phyloP scores from a whole-genome alignment of 257 asterid genomes.

The Solanum pimpinellifolium region DNA sequence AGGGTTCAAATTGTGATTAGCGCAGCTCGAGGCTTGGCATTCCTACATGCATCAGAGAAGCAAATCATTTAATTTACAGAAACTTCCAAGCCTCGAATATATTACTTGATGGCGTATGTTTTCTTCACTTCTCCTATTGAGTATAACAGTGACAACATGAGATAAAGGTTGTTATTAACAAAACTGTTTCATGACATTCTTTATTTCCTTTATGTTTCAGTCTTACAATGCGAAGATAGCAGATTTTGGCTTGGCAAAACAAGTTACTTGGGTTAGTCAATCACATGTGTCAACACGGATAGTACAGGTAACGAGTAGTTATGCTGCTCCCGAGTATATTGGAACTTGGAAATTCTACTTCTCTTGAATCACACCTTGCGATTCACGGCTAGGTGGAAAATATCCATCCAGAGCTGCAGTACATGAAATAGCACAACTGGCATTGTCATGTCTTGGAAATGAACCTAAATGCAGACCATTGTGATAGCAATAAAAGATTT shows the following conservation, averaged over 20 bases:
- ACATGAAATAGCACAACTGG: not conserved
- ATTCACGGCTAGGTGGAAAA: constrained; percentile 38
- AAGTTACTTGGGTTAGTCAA: not conserved
- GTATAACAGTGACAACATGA: not conserved
- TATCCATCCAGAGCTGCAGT: constrained; percentile 44
- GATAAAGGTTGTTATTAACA: not conserved
- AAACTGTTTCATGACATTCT: not conserved
- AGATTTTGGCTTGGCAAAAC: not conserved
- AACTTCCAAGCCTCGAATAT: not conserved
- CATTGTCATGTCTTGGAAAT: constrained; percentile 27
- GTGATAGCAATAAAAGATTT: too few relatives aligned
- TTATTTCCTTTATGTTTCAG: not conserved
- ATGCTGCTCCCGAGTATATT: not conserved
- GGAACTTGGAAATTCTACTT: too few relatives aligned
- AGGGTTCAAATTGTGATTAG: not conserved
- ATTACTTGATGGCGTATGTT: not conserved
- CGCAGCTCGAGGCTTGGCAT: not conserved
- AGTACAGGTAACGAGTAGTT: not conserved
- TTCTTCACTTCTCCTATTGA: not conserved
- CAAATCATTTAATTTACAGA: not conserved
- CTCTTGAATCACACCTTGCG: not conserved
- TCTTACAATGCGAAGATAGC: not conserved
- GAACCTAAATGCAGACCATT: constrained; percentile 44
- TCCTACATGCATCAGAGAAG: not conserved
- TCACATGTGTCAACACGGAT: not conserved